Base-by-base conservation (phyloP, 768 basidiomycete species). In the Clitopilus passeckerianus region DNA sequence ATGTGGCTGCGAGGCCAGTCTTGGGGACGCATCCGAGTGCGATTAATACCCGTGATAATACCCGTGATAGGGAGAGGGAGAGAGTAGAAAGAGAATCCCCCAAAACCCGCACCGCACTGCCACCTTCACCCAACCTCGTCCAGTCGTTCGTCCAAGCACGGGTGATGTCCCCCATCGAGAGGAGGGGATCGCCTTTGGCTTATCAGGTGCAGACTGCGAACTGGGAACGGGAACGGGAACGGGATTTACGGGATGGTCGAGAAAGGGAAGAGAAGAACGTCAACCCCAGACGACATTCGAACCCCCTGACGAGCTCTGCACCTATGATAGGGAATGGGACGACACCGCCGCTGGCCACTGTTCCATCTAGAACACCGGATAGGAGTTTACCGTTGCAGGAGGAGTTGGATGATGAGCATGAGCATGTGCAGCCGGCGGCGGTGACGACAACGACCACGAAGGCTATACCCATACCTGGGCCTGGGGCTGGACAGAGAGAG, bases 301-400 rank as follows among this genome's bases (percentile, higher is more conserved):
- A 50, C 20, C 46, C 46, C 10, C 20, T 50, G 37, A 15, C 37
- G 37, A 41, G n/a, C n/a, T n/a, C 12, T 41, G 37, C 27, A 7
- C 3, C 3, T 30, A 7, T 30, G 27, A 30, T 30, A 7, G 27
- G 27, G 27, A 30, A 30, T 30, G 27, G 27, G 44, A 82, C 84
- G 63, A 84, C 86, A 0, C 81, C 86, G 0, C 84, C 86, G 16
- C 62, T 80, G 57, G 86, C 85, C 65, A 69, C 77, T 9, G 76
- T 80, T 68, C 67, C 75, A 60, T 75, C 80, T 5, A 83, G 86
- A 20, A 84, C 85, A 20, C 85, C 89, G 1, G 89, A 90, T 69
- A 79, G 87, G 34, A 89, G 89, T 15, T 76, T 91, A 23, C 89
- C 89, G 18, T 81, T 90, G 2, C 89, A 91, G 69, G 89, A 91